phyloP scores from a whole-genome alignment of 2,329 filamentous ascomycete species.

The Trichophyton rubrum region DNA sequence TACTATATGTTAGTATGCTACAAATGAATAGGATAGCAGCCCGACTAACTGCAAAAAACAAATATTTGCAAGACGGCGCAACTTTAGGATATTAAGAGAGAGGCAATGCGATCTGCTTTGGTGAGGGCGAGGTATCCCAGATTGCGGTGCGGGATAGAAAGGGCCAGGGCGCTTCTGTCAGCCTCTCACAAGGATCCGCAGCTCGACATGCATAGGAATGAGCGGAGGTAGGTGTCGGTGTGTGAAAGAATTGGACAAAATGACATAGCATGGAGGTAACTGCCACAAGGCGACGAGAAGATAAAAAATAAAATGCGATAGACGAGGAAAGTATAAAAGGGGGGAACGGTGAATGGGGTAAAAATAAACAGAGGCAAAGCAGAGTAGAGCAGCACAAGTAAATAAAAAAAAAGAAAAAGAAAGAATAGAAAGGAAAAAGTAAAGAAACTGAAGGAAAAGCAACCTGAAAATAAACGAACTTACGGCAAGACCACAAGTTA shows the following conservation, averaged over 20 bases:
- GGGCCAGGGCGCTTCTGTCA: slow-evolving; percentile 12
- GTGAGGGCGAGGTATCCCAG: background rate
- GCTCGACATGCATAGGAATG: background rate
- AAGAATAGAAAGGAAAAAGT: background rate
- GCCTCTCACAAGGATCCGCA: slow-evolving; percentile 1
- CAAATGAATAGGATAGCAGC: background rate
- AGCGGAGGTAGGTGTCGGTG: background rate
- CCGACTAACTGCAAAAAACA: background rate
- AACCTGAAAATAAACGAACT: background rate
- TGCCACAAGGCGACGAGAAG: background rate
- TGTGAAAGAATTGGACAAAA: background rate
- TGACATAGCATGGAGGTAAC: background rate
- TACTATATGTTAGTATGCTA: background rate
- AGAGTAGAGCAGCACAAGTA: background rate
- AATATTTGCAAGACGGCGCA: background rate
- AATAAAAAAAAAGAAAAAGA: background rate
- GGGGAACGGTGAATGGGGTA: background rate
- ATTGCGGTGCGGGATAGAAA: slow-evolving; percentile 9
- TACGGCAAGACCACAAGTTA: background rate
- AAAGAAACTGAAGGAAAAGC: background rate
- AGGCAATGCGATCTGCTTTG: background rate
- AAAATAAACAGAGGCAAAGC: background rate
- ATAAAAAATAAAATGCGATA: background rate
- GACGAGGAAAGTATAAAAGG: background rate
- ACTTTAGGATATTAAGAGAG: background rate